Conservation (phyloP, 768 basidiomycete species). For the Boletus eberwhitei region DNA sequence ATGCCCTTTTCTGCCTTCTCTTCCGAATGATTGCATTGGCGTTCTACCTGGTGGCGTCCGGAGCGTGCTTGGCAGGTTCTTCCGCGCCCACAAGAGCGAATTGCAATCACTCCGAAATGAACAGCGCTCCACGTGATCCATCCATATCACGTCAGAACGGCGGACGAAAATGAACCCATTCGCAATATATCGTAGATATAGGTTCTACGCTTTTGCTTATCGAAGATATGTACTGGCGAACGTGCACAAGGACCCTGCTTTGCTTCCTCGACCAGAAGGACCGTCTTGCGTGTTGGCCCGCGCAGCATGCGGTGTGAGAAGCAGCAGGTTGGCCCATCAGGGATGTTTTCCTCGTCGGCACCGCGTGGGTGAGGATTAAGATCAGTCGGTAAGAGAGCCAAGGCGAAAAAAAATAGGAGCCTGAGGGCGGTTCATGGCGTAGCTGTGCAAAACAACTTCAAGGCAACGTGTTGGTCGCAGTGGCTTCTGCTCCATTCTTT, state of each 20-base stretch:
- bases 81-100: background rate
- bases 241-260: conserved; percentile 9
- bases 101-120: conserved; percentile 18
- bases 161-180: conserved; percentile 3
- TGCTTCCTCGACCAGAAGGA: background rate
- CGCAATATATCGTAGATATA: conserved; percentile 2
- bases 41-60: conserved; percentile 5
- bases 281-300: background rate
- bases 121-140: conserved; percentile 14
- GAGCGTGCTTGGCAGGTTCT: conserved; percentile 1
- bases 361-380: conserved; percentile 1
- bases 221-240: conserved; percentile 1
- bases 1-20: background rate
- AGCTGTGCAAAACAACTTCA: conserved; percentile 6
- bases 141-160: conserved; percentile 6
- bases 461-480: conserved; percentile 23
- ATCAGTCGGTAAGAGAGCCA: background rate
- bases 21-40: conserved; percentile 1
- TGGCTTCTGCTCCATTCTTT: conserved; percentile 17
- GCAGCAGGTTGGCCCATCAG: background rate
- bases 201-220: conserved; percentile 4
- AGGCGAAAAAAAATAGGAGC: background rate
- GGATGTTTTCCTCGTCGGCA: conserved; percentile 1
- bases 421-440: background rate
- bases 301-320: background rate